Conservation (phyloP, 257 asterid genomes). For the Solanum tacnaense region DNA sequence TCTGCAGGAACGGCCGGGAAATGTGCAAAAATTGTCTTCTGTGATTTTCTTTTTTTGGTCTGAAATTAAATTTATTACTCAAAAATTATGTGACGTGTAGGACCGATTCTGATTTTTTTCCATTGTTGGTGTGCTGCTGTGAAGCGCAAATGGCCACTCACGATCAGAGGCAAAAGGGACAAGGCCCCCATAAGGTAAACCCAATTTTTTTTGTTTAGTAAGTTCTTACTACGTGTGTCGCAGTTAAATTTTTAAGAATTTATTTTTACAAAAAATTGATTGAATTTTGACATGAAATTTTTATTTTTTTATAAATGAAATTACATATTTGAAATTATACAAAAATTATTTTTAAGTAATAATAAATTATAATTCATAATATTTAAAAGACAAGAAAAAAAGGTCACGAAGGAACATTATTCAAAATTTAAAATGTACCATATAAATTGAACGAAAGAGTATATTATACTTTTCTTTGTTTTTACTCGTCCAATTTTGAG, state of each 20-base stretch:
- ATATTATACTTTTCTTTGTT: background rate
- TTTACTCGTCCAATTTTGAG: too few species aligned
- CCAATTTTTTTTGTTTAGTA: background rate
- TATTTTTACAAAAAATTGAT: too few species aligned
- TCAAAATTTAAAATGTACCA: background rate
- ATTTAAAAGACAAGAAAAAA: too few species aligned
- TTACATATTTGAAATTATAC: too few species aligned
- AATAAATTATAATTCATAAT: too few species aligned
- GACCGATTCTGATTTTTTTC: background rate
- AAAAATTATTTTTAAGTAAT: too few species aligned
- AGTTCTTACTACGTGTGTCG: background rate
- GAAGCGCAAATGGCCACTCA: background rate
- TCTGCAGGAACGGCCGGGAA: background rate
- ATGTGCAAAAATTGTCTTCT: background rate
- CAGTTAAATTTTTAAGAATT: background rate
- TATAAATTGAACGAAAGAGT: too few species aligned
- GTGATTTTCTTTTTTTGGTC: too few species aligned
- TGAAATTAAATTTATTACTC: background rate
- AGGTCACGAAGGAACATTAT: background rate
- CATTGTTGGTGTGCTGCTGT: background rate
- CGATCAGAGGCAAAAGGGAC: background rate
- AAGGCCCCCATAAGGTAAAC: background rate
- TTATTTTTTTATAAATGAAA: too few species aligned
- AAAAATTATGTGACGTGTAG: background rate
- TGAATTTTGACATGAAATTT: background rate